Percentiles rank a stretch among this genome's conserved stretches.
Evolutionary conservation across 495 filamentous ascomycete species (phyloP).

Genomic region (Astrocystis sublimbata): DNA sequence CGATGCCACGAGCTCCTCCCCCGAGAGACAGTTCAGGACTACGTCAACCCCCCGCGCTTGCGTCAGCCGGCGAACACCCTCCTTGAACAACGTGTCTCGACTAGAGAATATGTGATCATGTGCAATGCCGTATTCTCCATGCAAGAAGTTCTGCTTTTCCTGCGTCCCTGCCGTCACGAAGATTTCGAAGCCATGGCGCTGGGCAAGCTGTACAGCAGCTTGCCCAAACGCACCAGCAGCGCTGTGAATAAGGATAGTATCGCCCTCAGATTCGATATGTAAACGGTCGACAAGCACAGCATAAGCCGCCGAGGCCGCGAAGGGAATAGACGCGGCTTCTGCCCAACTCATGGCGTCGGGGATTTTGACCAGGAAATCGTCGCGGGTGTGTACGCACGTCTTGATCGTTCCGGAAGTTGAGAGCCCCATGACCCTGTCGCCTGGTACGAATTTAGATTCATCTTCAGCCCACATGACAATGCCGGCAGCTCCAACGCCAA

Average conservation of each 20-base stretch:
- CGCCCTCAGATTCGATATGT: constrained; percentile 5
- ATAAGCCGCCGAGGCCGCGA: constrained; percentile 49
- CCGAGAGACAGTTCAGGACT: constrained; percentile 51
- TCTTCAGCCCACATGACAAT: constrained; percentile 18
- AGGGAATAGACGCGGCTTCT: constrained; percentile 44
- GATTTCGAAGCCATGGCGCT: background rate
- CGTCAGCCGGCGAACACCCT: constrained; percentile 2
- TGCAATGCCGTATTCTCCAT: constrained; percentile 9
- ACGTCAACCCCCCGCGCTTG: constrained; percentile 10
- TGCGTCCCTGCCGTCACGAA: constrained; percentile 10
- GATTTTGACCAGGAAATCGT: constrained; percentile 25
- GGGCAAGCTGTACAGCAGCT: constrained; percentile 13
- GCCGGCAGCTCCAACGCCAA: constrained; percentile 22
- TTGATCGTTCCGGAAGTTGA: constrained; percentile 30
- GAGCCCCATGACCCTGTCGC: constrained; percentile 23
- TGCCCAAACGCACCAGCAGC: constrained; percentile 12
- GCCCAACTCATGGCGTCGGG: constrained; percentile 41
- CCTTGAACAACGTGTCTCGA: constrained; percentile 11
- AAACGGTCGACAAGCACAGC: constrained; percentile 36
- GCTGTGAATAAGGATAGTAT: constrained; percentile 16
- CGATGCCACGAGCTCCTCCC: constrained; percentile 36
- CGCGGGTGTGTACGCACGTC: constrained; percentile 20
- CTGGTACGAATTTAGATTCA: constrained; percentile 1
- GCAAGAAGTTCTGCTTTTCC: constrained; percentile 7
- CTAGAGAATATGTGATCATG: constrained; percentile 14